A percentile compares a stretch with the other conserved stretches of the same genome.
Conservation (phyloP, 441 rosid species). For the Populus hybrid region DNA sequence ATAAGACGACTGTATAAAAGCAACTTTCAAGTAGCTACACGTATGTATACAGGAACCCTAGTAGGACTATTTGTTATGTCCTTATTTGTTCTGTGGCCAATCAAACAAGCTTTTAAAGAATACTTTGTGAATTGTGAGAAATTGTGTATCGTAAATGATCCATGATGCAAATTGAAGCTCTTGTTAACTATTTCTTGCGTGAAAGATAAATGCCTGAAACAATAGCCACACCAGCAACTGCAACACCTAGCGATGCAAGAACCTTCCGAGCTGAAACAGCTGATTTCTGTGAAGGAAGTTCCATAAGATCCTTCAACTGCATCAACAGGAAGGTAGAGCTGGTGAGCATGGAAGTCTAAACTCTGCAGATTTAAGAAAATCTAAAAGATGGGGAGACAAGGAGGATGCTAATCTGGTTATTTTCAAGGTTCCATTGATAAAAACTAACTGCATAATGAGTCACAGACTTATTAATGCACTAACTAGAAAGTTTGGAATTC, state of each 20-base stretch:
- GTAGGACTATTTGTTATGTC: not conserved
- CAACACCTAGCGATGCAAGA: constrained; percentile 58
- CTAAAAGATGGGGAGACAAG: not conserved
- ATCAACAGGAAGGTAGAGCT: not conserved
- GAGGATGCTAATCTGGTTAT: not conserved
- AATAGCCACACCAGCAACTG: constrained; percentile 72
- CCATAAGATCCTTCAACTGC: constrained; percentile 64
- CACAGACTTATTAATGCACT: not conserved
- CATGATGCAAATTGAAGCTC: not conserved
- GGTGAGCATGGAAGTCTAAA: not conserved
- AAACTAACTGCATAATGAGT: not conserved
- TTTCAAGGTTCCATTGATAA: not conserved
- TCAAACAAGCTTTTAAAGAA: too few species aligned
- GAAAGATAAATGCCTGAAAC: constrained; percentile 60
- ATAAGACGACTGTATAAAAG: not conserved
- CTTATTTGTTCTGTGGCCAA: too few species aligned
- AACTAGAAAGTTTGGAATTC: not conserved
- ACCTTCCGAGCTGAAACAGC: constrained; percentile 43
- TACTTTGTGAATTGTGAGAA: too few species aligned
- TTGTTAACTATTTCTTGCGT: constrained; percentile 36
- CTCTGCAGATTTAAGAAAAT: too few species aligned
- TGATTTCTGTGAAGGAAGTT: constrained; percentile 50
- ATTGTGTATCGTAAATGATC: too few species aligned
- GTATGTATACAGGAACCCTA: not conserved
- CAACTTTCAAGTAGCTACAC: too few species aligned